Conservation (phyloP, 805 yeast species). For the Wickerhamomyces ciferrii region DNA sequence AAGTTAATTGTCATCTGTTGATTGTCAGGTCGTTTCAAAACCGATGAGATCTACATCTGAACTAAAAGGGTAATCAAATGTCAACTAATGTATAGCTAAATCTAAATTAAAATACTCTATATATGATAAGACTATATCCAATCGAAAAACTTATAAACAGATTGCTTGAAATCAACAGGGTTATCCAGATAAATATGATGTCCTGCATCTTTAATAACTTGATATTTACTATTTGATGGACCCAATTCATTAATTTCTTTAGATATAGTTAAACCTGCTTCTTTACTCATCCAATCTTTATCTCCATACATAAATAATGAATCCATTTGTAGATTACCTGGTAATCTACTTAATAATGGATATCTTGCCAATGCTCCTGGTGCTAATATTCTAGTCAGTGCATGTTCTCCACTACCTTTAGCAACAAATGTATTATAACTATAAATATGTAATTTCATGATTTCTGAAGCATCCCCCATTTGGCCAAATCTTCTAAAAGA, state of each 20-base stretch:
- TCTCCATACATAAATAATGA: conserved; percentile 61
- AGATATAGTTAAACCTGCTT: conserved; percentile 47
- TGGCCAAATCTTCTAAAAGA: conserved; percentile 41
- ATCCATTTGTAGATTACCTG: conserved; percentile 24
- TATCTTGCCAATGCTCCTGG: conserved; percentile 53
- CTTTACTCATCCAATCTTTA: conserved; percentile 65
- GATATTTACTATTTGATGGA: conserved; percentile 17
- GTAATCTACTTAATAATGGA: conserved; percentile 52
- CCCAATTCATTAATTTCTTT: conserved; percentile 23
- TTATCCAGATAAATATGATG: conserved; percentile 69
- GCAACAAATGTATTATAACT: conserved; percentile 45
- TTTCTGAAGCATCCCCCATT: conserved; percentile 22
- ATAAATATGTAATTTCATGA: conserved; percentile 45
- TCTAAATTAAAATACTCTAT: background rate
- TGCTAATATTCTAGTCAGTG: conserved; percentile 52
- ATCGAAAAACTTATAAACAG: conserved; percentile 28
- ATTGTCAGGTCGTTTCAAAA: background rate
- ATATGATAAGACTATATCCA: conserved; percentile 13
- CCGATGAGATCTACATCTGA: background rate
- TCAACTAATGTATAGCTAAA: background rate
- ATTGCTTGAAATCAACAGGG: conserved; percentile 39
- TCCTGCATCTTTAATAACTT: conserved; percentile 45
- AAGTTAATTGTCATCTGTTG: background rate
- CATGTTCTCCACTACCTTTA: conserved; percentile 61
- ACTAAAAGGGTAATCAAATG: background rate